Percentiles rank a stretch among this genome's conserved stretches.
Evolutionary conservation across 495 filamentous ascomycete genomes (phyloP).

Genomic region (Terfezia claveryi): DNA sequence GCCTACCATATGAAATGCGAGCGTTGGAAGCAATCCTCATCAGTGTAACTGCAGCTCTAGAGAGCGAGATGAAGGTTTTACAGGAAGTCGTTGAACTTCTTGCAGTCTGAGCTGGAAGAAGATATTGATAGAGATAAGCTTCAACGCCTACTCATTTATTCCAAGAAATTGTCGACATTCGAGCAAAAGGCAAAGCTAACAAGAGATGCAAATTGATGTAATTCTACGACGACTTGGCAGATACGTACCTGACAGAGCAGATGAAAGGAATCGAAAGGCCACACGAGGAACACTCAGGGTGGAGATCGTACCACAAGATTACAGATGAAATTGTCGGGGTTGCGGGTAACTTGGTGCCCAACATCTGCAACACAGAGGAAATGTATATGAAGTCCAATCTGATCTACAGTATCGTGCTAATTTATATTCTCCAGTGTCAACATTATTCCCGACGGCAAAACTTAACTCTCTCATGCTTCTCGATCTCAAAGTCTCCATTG

Average conservation of each 20-base stretch:
- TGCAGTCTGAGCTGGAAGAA: slow-evolving; percentile 65
- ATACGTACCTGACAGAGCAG: slow-evolving; percentile 89
- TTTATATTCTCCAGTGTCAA: slow-evolving; percentile 39
- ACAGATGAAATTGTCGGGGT: slow-evolving; percentile 95
- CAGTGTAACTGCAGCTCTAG: slow-evolving; percentile 64
- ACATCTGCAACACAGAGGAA: slow-evolving; percentile 94
- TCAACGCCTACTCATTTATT: slow-evolving; percentile 69
- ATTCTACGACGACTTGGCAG: slow-evolving; percentile 81
- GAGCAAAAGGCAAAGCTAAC: slow-evolving; percentile 92
- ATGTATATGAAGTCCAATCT: slow-evolving; percentile 37
- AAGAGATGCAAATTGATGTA: slow-evolving; percentile 79
- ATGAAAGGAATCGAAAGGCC: slow-evolving; percentile 45
- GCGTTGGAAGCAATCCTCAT: slow-evolving; percentile 65
- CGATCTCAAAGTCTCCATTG: slow-evolving; percentile 88
- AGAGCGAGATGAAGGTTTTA: slow-evolving; percentile 81
- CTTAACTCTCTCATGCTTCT: slow-evolving; percentile 97
- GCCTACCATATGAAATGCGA: slow-evolving; percentile 46
- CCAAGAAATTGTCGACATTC: slow-evolving; percentile 87
- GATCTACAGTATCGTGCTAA: not conserved
- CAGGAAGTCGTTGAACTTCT: slow-evolving; percentile 76
- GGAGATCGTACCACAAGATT: slow-evolving; percentile 89
- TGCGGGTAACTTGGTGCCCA: slow-evolving; percentile 76
- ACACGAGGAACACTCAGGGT: slow-evolving; percentile 83
- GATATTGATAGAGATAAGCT: slow-evolving; percentile 93
- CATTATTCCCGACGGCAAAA: slow-evolving; percentile 87